Base-by-base conservation (phyloP, 257 asterid species). In the Euphrasia confusa region DNA sequence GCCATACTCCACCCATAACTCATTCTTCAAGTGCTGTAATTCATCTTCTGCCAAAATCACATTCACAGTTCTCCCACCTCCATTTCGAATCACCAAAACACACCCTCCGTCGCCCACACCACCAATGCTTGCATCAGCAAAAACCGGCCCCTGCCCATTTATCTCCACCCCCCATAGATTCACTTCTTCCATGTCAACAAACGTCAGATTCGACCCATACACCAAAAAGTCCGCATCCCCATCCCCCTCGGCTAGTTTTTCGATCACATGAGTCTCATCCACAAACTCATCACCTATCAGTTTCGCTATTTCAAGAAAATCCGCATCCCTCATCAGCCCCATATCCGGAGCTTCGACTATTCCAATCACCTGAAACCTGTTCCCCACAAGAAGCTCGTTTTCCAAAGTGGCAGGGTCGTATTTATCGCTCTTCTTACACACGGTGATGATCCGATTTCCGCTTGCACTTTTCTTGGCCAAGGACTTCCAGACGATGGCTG, bases 91-190 rank as follows among this genome's bases (percentile, higher is more conserved):
- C 69, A 84, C 97, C 72, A 86, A 60, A 45, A 86, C 76, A 2
- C 71, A 82, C 40, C 95, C 94, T 39, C 67, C 80, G 18, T 86
- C 94, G 0, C 95, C 94, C 26, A 80, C 83, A 24, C 94, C 97
- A 18, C 63, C 68, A 10, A 86, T 47, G 63, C 77, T 71, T 50
- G 71, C 30, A 33, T 68, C 66, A 1, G 82, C 91, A 17, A 54
- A 75, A 35, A 72, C 37, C 58, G 95, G 86, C n/a, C 65, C 57
- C 0, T 39, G 42, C 24, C 86, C 86, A 10, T 67, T 71, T 42
- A 89, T 13, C 63, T 69, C 67, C 61, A 86, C 48, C 68, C 68
- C 89, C 50, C 81, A 72, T 5, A 89, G 30, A n/a, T 72, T 60
- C 69, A 70, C 64, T 10, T 71, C 80, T 65, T 80, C 94, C 73